Conservation (phyloP, 192 early-diverging fungal genomes). For the Coemansia sp. region DNA sequence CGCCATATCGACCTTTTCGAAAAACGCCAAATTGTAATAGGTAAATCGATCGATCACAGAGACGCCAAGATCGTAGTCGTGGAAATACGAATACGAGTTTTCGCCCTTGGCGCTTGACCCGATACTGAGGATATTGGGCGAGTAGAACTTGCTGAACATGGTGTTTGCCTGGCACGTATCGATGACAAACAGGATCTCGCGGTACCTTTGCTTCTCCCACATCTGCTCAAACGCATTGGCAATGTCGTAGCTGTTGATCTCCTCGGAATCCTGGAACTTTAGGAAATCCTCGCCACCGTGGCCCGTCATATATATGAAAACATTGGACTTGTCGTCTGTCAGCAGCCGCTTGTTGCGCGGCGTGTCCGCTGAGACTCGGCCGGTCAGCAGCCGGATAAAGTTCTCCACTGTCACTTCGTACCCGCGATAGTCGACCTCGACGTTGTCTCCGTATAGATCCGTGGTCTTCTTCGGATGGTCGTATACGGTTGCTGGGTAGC, state of each 20-base stretch:
- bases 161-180: conserved; percentile 99
- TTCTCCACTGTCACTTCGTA: conserved; percentile 99
- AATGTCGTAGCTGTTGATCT: conserved; percentile 92
- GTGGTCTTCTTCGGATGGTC: conserved; percentile 78
- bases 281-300: conserved; percentile 98
- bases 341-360: conserved; percentile 92
- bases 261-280: conserved; percentile 98
- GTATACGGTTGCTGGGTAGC: conserved; percentile 87
- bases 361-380: conserved; percentile 76
- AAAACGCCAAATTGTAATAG: conserved; percentile 89
- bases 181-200: conserved; percentile 98
- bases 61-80: conserved; percentile 90
- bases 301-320: conserved; percentile 98
- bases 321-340: conserved; percentile 94
- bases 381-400: conserved; percentile 92
- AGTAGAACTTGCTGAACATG: conserved; percentile 90
- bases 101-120: conserved; percentile 83
- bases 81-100: conserved; percentile 80
- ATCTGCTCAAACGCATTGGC: conserved; percentile 97
- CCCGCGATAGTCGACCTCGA: conserved; percentile 98
- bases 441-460: conserved; percentile 94
- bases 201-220: conserved; percentile 93
- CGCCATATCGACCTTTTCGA: conserved; percentile 80
- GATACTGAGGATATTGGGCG: conserved; percentile 90
- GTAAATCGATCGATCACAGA: conserved; percentile 98